Evolutionary conservation across 1,284 basidiomycete genomes (phyloP).

Genomic region (Sporisorium sorghi): DNA sequence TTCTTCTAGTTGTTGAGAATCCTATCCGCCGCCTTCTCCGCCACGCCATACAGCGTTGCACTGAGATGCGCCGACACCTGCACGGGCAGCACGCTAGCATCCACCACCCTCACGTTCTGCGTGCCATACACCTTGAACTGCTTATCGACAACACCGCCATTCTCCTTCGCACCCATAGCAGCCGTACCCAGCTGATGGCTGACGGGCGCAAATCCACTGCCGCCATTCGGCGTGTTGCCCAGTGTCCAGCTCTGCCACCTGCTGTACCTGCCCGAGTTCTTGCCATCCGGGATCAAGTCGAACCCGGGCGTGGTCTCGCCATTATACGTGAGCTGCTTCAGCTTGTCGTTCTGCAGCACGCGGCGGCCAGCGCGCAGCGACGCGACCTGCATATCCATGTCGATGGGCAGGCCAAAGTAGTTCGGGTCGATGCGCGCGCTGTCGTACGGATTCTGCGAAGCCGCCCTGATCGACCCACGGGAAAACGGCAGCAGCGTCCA

Average conservation of each 20-base stretch:
- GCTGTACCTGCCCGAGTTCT: conserved; percentile 55
- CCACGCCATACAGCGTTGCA: conserved; percentile 54
- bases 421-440: conserved; percentile 35
- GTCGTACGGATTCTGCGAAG: conserved; percentile 37
- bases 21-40: conserved; percentile 56
- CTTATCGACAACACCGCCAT: conserved; percentile 73
- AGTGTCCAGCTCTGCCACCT: conserved; percentile 70
- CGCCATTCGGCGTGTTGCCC: conserved; percentile 61
- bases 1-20: conserved; percentile 11
- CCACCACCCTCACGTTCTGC: conserved; percentile 58
- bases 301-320: conserved; percentile 69
- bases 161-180: conserved; percentile 75
- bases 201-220: conserved; percentile 67
- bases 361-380: conserved; percentile 63
- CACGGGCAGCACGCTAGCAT: conserved; percentile 57
- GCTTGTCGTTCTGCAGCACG: conserved; percentile 59
- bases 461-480: conserved; percentile 51
- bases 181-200: conserved; percentile 76
- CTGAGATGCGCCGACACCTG: conserved; percentile 58
- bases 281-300: conserved; percentile 54
- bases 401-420: conserved; percentile 70
- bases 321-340: conserved; percentile 57
- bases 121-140: conserved; percentile 69
- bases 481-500: conserved; percentile 63
- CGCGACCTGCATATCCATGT: conserved; percentile 68